Evolutionary conservation across 108 stramenopile species (phyloP).

Genomic region (Pseudonitzschia multiseries): DNA sequence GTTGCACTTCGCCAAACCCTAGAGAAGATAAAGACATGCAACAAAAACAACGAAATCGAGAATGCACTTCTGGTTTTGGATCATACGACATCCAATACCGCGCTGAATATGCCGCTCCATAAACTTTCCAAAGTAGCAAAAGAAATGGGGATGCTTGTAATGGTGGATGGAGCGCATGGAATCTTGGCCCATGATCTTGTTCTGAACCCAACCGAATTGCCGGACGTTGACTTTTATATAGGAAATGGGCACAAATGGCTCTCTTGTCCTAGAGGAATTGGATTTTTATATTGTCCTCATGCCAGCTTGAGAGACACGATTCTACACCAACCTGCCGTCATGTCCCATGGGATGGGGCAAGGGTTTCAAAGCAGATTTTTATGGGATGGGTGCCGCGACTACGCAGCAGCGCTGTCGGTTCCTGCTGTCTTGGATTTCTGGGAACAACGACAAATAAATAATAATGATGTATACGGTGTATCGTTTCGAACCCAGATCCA

Average conservation of each 20-base stretch:
- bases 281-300: conserved; percentile 51
- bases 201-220: neutral
- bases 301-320: conserved; percentile 47
- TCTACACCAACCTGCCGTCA: conserved; percentile 54
- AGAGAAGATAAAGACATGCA: neutral
- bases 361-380: conserved; percentile 69
- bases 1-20: conserved; percentile 21
- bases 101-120: conserved; percentile 61
- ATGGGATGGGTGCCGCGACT: conserved; percentile 78
- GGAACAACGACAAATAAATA: conserved; percentile 16
- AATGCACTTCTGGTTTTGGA: conserved; percentile 60
- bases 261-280: conserved; percentile 65
- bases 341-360: conserved; percentile 66
- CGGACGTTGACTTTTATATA: conserved; percentile 60
- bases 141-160: conserved; percentile 46
- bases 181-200: conserved; percentile 45
- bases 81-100: conserved; percentile 75
- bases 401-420: conserved; percentile 56
- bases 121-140: conserved; percentile 44
- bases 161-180: conserved; percentile 76
- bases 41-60: conserved; percentile 6
- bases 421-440: conserved; percentile 62
- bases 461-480: neutral
- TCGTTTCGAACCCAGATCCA: conserved; percentile 33
- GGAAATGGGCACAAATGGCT: conserved; percentile 79